A percentile compares a stretch with the other conserved stretches of the same genome.
Evolutionary conservation across 768 basidiomycete species (phyloP).

Genomic region (Boletus huronensis): DNA sequence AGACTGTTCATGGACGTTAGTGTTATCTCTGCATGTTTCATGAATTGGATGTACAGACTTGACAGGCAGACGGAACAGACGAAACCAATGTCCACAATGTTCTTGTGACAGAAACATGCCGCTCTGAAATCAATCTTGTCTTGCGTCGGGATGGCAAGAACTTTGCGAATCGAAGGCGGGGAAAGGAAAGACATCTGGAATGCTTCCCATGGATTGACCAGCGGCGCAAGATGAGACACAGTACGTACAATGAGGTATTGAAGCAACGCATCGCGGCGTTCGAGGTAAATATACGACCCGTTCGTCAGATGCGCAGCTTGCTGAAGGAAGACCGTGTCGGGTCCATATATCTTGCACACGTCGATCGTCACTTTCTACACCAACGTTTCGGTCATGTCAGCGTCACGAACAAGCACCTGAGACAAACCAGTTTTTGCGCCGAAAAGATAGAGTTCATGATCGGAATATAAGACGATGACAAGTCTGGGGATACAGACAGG

Average conservation of each 20-base stretch:
- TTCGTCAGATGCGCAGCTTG: slow-evolving; percentile 95
- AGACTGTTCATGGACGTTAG: slow-evolving; percentile 52
- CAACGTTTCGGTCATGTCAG: slow-evolving; percentile 24
- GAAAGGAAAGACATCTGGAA: slow-evolving; percentile 81
- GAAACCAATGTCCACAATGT: slow-evolving; percentile 93
- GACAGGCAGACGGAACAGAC: slow-evolving; percentile 99
- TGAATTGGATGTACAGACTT: slow-evolving; percentile 51
- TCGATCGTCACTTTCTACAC: slow-evolving; percentile 92
- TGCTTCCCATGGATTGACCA: neutral
- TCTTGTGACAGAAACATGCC: slow-evolving; percentile 98
- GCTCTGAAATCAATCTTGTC: slow-evolving; percentile 96
- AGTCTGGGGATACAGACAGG: slow-evolving; percentile 89
- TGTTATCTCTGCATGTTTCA: neutral
- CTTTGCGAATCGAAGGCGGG: slow-evolving; percentile 64
- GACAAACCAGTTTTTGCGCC: slow-evolving; percentile 88
- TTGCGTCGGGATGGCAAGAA: slow-evolving; percentile 84
- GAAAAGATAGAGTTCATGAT: slow-evolving; percentile 99
- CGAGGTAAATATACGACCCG: slow-evolving; percentile 86
- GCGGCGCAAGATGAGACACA: neutral
- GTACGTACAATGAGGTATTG: slow-evolving; percentile 77
- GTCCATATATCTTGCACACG: slow-evolving; percentile 86
- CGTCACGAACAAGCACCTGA: neutral
- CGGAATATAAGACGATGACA: slow-evolving; percentile 89
- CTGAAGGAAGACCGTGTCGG: slow-evolving; percentile 93
- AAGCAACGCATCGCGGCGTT: slow-evolving; percentile 79